phyloP scores from a whole-genome alignment of 2,329 filamentous ascomycete genomes.

The Fusarium sp. region DNA sequence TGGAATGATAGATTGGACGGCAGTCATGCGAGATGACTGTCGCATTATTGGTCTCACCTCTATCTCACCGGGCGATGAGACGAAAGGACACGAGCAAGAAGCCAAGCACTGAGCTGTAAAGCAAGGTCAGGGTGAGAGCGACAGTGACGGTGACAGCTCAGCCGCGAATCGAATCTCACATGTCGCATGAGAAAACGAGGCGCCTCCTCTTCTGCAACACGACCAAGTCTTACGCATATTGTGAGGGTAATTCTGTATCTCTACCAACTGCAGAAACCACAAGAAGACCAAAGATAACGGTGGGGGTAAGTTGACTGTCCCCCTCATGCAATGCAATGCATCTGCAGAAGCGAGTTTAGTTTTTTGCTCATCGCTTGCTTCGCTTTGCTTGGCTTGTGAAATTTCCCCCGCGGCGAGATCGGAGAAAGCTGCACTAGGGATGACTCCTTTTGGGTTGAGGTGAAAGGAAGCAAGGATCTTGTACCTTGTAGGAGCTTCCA shows the following conservation, averaged over 20 bases:
- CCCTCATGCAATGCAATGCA: conserved; percentile 29
- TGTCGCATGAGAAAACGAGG: conserved; percentile 19
- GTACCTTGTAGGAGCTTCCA: conserved; percentile 41
- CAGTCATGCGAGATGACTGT: conserved; percentile 34
- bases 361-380: conserved; percentile 26
- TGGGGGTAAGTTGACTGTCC: conserved; percentile 26
- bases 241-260: conserved; percentile 40
- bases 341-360: conserved; percentile 13
- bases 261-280: conserved; percentile 26
- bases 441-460: conserved; percentile 41
- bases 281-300: conserved; percentile 33
- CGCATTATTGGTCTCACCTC: conserved; percentile 23
- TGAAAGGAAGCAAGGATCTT: conserved; percentile 20
- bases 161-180: conserved; percentile 20
- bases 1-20: conserved; percentile 11
- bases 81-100: conserved; percentile 26
- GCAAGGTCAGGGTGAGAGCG: conserved; percentile 13
- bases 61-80: conserved; percentile 3
- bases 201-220: conserved; percentile 7
- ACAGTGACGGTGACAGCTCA: conserved; percentile 24
- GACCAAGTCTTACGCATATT: conserved; percentile 42
- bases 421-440: conserved; percentile 34
- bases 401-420: conserved; percentile 44
- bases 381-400: conserved; percentile 2
- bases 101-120: neutral